A percentile compares a stretch with the other conserved stretches of the same genome.
phyloP scores from a whole-genome alignment of 768 basidiomycete species.

The Pulveroboletus sp. region DNA sequence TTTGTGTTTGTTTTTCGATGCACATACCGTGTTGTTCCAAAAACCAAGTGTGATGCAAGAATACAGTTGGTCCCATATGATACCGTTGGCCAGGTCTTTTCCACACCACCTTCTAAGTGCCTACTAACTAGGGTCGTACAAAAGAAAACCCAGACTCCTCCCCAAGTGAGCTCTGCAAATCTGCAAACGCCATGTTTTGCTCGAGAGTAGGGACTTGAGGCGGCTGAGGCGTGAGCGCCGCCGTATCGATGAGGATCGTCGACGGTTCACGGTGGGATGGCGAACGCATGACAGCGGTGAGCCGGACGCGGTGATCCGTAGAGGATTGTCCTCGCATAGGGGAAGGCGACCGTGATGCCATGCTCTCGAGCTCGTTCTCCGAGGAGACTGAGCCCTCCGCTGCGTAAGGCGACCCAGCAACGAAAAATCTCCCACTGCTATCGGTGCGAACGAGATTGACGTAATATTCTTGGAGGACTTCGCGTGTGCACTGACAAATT shows the following conservation, averaged over 20 bases:
- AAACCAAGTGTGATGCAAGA: neutral
- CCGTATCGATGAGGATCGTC: constrained; percentile 37
- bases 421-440: constrained; percentile 55
- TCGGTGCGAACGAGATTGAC: constrained; percentile 89
- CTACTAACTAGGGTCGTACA: constrained; percentile 5
- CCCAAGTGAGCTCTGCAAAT: constrained; percentile 48
- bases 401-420: constrained; percentile 41
- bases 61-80: constrained; percentile 8
- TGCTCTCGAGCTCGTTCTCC: constrained; percentile 57
- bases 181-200: constrained; percentile 84
- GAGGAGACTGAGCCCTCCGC: constrained; percentile 43
- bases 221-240: constrained; percentile 39
- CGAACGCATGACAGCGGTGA: constrained; percentile 21
- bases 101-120: constrained; percentile 1
- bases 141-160: constrained; percentile 26
- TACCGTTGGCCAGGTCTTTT: neutral
- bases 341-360: constrained; percentile 51
- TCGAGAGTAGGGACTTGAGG: constrained; percentile 68
- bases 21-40: constrained; percentile 11
- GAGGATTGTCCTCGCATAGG: constrained; percentile 29
- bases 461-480: constrained; percentile 91
- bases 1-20: constrained; percentile 21
- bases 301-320: constrained; percentile 25
- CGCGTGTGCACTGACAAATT: constrained; percentile 72
- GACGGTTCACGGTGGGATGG: constrained; percentile 34